Percentiles rank a stretch among this genome's conserved stretches.
phyloP scores from a whole-genome alignment of 768 basidiomycete genomes.

The Amylocystis lapponica region DNA sequence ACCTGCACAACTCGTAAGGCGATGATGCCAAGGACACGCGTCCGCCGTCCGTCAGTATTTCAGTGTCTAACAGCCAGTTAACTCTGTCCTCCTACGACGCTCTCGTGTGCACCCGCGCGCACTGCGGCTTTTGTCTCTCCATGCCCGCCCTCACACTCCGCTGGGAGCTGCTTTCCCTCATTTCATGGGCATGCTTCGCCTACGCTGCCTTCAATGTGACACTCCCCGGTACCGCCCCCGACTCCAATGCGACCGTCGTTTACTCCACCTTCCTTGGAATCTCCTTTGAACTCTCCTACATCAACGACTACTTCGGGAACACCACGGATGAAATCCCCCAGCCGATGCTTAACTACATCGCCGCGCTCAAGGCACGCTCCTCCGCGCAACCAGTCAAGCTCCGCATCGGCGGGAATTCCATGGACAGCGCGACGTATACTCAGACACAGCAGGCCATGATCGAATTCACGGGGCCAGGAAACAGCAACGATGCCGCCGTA shows the following conservation, averaged over 20 bases:
- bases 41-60: too few species aligned
- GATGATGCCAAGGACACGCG: too few species aligned
- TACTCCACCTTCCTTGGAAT: constrained; percentile 57
- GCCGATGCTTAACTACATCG: constrained; percentile 54
- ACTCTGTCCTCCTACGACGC: too few species aligned
- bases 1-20: too few species aligned
- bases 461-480: constrained; percentile 29
- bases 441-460: constrained; percentile 37
- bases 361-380: constrained; percentile 43
- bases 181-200: too few species aligned
- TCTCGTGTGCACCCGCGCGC: too few species aligned
- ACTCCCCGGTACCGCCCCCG: constrained; percentile 25
- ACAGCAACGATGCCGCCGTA: constrained; percentile 42
- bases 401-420: constrained; percentile 45
- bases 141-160: constrained; percentile 1
- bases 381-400: constrained; percentile 36
- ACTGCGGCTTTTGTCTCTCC: constrained; percentile 2
- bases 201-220: constrained; percentile 13
- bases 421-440: constrained; percentile 39
- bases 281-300: constrained; percentile 57
- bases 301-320: constrained; percentile 54
- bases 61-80: too few species aligned
- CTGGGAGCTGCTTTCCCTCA: constrained; percentile 7
- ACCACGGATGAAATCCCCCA: constrained; percentile 44
- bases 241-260: constrained; percentile 32